Conservation (phyloP, 2,329 filamentous ascomycete genomes). For the Alternaria conjuncta region DNA sequence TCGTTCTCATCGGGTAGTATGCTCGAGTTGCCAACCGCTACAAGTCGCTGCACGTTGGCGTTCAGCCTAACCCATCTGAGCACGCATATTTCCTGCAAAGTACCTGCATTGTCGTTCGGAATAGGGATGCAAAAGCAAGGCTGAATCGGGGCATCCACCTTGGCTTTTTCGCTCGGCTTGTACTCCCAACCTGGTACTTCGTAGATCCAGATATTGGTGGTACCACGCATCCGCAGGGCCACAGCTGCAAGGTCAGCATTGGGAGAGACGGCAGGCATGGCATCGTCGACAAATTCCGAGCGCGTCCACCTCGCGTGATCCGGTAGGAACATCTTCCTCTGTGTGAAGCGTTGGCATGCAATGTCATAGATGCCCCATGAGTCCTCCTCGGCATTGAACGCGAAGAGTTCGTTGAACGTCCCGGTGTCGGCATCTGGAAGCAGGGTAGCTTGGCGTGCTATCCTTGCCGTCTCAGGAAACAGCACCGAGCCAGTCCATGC, state of each 20-base stretch:
- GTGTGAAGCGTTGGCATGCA: conserved; percentile 46
- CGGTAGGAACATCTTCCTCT: conserved; percentile 48
- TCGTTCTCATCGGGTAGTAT: conserved; percentile 29
- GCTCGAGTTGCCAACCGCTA: conserved; percentile 48
- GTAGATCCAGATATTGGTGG: conserved; percentile 50
- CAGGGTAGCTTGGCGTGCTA: conserved; percentile 48
- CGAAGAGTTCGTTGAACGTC: conserved; percentile 50
- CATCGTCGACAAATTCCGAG: conserved; percentile 49
- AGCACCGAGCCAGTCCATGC: conserved; percentile 50
- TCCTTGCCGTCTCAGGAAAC: conserved; percentile 49
- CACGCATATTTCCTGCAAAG: conserved; percentile 46
- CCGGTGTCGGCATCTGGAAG: conserved; percentile 48
- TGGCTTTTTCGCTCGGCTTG: conserved; percentile 32
- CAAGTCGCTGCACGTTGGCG: conserved; percentile 41
- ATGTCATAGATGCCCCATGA: conserved; percentile 52
- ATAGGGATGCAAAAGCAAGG: conserved; percentile 48
- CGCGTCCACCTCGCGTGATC: conserved; percentile 48
- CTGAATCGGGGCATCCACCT: conserved; percentile 41
- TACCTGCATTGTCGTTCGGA: conserved; percentile 37
- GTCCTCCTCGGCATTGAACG: conserved; percentile 50
- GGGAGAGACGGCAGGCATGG: conserved; percentile 49
- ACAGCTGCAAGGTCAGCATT: conserved; percentile 48
- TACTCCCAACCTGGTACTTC: conserved; percentile 47
- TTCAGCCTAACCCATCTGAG: conserved; percentile 46
- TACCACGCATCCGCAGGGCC: conserved; percentile 46